Percentiles rank a stretch among this genome's conserved stretches.
Evolutionary conservation across 1,284 basidiomycete genomes (phyloP).

Genomic region (Meira miltonrushii): DNA sequence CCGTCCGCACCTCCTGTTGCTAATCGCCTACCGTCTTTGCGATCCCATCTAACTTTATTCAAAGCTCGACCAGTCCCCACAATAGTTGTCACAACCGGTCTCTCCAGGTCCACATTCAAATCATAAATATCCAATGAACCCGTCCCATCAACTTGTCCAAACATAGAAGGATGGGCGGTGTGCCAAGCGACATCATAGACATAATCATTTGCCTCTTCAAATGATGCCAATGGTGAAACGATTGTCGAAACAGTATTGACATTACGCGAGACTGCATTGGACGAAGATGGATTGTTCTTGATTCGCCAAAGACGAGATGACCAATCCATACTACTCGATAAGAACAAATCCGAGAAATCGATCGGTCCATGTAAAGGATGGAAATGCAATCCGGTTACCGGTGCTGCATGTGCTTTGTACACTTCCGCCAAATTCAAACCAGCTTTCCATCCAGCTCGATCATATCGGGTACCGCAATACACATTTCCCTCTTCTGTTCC

Average conservation of each 20-base stretch:
- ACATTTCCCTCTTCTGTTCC: conserved; percentile 96
- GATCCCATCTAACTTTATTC: conserved; percentile 93
- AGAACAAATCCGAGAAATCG: conserved; percentile 90
- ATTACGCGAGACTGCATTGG: conserved; percentile 6
- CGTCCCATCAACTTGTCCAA: conserved; percentile 86
- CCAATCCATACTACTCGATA: conserved; percentile 57
- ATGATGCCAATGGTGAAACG: conserved; percentile 17
- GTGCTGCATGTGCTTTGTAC: conserved; percentile 85
- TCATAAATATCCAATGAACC: conserved; percentile 97
- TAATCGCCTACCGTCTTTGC: conserved; percentile 72
- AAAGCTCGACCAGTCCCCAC: conserved; percentile 65
- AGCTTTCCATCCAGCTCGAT: conserved; percentile 90
- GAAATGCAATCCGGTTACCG: conserved; percentile 87
- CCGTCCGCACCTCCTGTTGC: conserved; percentile 89
- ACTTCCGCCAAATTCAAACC: conserved; percentile 85
- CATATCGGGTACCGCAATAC: conserved; percentile 90
- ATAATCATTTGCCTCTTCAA: conserved; percentile 90
- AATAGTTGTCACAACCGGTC: conserved; percentile 33
- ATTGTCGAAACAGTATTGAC: neutral
- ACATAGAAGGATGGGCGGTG: conserved; percentile 84
- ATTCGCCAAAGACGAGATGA: conserved; percentile 39
- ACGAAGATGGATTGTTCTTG: conserved; percentile 10
- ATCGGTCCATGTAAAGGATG: conserved; percentile 76
- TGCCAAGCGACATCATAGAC: conserved; percentile 99
- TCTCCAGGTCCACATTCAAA: conserved; percentile 83